Percentiles rank a stretch among this genome's conserved stretches.
Evolutionary conservation across 2,329 filamentous ascomycete genomes (phyloP).

Genomic region (Talaromyces sp.): DNA sequence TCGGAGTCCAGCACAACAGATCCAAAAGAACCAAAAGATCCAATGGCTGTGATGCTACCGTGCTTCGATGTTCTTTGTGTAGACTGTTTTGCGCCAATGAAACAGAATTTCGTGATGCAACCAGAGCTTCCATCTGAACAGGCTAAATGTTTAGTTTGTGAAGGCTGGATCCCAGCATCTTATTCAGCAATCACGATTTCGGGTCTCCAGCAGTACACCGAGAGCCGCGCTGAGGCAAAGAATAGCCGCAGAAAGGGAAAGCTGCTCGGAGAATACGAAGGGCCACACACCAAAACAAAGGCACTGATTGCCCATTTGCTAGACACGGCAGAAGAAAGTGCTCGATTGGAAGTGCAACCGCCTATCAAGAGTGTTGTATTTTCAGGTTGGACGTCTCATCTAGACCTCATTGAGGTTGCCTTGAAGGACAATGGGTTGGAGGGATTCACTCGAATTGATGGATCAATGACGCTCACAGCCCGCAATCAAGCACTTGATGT

Average conservation of each 20-base stretch:
- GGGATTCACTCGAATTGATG: constrained; percentile 75
- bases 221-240: constrained; percentile 53
- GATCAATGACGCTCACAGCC: constrained; percentile 71
- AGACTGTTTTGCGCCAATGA: constrained; percentile 60
- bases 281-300: constrained; percentile 87
- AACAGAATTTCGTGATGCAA: constrained; percentile 18
- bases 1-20: constrained; percentile 49
- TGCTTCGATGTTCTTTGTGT: constrained; percentile 84
- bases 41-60: constrained; percentile 67
- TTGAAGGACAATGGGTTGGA: constrained; percentile 53
- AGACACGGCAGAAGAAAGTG: constrained; percentile 53
- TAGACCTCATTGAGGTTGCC: constrained; percentile 85
- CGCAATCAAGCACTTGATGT: constrained; percentile 69
- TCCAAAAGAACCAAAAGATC: constrained; percentile 49
- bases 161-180: constrained; percentile 54
- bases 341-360: constrained; percentile 40
- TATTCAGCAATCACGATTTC: constrained; percentile 64
- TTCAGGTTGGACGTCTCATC: constrained; percentile 90
- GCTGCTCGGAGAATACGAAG: constrained; percentile 63
- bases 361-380: constrained; percentile 93
- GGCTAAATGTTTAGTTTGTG: constrained; percentile 63
- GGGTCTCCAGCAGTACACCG: constrained; percentile 43
- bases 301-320: constrained; percentile 72
- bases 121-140: constrained; percentile 19
- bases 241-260: constrained; percentile 52